Conservation (phyloP, 2,329 filamentous ascomycete genomes). For the Aspergillus fumigatus region DNA sequence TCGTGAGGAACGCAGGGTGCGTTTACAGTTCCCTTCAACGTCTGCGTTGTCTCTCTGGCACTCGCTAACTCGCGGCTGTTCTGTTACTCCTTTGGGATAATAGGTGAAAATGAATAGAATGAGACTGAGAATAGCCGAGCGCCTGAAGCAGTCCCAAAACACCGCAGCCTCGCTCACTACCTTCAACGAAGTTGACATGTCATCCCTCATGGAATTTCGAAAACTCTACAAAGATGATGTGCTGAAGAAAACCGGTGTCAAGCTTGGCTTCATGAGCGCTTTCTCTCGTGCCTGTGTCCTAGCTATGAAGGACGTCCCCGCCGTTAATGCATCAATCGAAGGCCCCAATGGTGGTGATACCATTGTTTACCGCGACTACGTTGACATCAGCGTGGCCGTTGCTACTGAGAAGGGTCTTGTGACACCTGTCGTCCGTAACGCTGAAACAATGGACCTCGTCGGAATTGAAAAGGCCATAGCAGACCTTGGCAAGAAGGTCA, state of each 20-base stretch:
- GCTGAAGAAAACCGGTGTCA: constrained; percentile 92
- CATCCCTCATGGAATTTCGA: constrained; percentile 91
- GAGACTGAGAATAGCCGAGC: constrained; percentile 94
- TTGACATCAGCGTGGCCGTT: constrained; percentile 95
- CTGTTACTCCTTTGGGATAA: constrained; percentile 5
- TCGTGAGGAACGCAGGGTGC: constrained; percentile 82
- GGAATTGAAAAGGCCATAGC: constrained; percentile 88
- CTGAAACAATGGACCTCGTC: constrained; percentile 81
- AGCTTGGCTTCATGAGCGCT: constrained; percentile 99
- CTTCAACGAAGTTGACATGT: constrained; percentile 99
- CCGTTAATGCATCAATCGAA: constrained; percentile 95
- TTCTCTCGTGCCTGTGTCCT: constrained; percentile 87
- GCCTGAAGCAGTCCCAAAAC: constrained; percentile 98
- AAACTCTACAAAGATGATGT: constrained; percentile 97
- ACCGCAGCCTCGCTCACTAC: constrained; percentile 95
- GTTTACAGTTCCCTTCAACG: constrained; percentile 30
- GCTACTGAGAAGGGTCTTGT: constrained; percentile 97
- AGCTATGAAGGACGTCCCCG: constrained; percentile 91
- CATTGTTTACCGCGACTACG: constrained; percentile 96
- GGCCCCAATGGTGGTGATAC: constrained; percentile 93
- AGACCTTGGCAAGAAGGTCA: constrained; percentile 89
- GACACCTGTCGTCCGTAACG: constrained; percentile 92
- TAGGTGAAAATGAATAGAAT: constrained; percentile 99
- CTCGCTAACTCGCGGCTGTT: constrained; percentile 1
- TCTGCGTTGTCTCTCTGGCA: neutral